phyloP scores from a whole-genome alignment of 345 rosid species.

The Excoecaria cochinchinensis region DNA sequence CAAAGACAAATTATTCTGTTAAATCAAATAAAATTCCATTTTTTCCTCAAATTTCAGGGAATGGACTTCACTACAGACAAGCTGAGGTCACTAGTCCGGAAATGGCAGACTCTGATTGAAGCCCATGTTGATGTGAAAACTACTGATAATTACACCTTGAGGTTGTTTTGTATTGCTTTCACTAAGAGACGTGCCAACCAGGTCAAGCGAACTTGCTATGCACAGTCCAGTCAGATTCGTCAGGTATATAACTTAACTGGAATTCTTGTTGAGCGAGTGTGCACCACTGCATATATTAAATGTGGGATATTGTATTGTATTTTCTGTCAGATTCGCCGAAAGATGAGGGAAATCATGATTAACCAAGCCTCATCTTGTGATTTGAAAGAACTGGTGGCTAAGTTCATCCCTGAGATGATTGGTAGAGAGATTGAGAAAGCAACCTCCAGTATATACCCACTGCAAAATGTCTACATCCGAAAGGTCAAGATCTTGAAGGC shows the following conservation, averaged over 20 bases:
- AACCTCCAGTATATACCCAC: conserved; percentile 25
- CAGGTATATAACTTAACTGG: conserved; percentile 14
- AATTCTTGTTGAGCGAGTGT: not conserved
- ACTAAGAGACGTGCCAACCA: conserved; percentile 35
- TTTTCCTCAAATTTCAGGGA: conserved; percentile 11
- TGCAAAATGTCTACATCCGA: conserved; percentile 31
- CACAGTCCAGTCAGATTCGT: conserved; percentile 32
- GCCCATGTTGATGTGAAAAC: conserved; percentile 37
- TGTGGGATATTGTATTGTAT: not conserved
- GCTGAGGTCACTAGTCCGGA: conserved; percentile 31
- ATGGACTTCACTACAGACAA: conserved; percentile 37
- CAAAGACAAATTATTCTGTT: not conserved
- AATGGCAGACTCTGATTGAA: conserved; percentile 35
- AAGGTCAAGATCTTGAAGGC: conserved; percentile 37
- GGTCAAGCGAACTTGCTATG: conserved; percentile 36
- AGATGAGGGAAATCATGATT: conserved; percentile 36
- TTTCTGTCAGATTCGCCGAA: conserved; percentile 26
- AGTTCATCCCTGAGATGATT: conserved; percentile 29
- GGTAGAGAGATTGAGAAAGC: conserved; percentile 36
- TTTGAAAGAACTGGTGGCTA: conserved; percentile 27
- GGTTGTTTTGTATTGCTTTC: conserved; percentile 32
- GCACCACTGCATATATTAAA: not conserved
- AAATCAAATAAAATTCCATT: not conserved
- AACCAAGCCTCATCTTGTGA: conserved; percentile 30
- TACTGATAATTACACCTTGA: conserved; percentile 29